Percentiles rank a stretch among this genome's conserved stretches.
Evolutionary conservation across 1,284 basidiomycete genomes (phyloP).

Genomic region (Microbotryomycetes sp.): DNA sequence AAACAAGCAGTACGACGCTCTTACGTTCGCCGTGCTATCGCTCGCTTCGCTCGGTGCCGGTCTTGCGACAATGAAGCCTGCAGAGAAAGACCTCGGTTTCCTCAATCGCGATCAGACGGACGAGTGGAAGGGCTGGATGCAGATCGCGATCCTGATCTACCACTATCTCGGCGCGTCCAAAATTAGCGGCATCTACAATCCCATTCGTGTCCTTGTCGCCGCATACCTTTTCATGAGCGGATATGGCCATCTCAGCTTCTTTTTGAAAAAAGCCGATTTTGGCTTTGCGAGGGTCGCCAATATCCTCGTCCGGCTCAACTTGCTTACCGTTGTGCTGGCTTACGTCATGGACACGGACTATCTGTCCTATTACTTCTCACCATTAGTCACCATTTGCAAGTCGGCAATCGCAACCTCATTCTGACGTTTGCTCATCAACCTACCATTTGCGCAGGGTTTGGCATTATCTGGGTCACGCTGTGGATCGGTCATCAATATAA

Average conservation of each 20-base stretch:
- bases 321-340: slow-evolving; percentile 68
- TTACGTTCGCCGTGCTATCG: slow-evolving; percentile 57
- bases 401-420: neutral
- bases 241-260: slow-evolving; percentile 49
- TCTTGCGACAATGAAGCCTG: slow-evolving; percentile 57
- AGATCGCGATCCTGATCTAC: slow-evolving; percentile 78
- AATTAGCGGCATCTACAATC: slow-evolving; percentile 81
- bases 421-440: neutral
- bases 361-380: slow-evolving; percentile 45
- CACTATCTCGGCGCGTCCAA: slow-evolving; percentile 81
- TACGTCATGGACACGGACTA: slow-evolving; percentile 88
- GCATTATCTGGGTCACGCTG: slow-evolving; percentile 76
- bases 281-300: slow-evolving; percentile 60
- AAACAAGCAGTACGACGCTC: slow-evolving; percentile 68
- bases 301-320: slow-evolving; percentile 72
- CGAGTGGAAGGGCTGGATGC: slow-evolving; percentile 89
- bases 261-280: slow-evolving; percentile 78
- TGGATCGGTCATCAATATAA: slow-evolving; percentile 63
- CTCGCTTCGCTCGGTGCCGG: slow-evolving; percentile 54
- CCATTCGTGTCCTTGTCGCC: slow-evolving; percentile 75
- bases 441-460: slow-evolving; percentile 51
- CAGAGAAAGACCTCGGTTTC: slow-evolving; percentile 72
- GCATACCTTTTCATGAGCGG: slow-evolving; percentile 66
- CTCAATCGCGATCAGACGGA: slow-evolving; percentile 84
- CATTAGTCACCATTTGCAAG: slow-evolving; percentile 42